Evolutionary conservation across 768 basidiomycete species (phyloP), one percentile per base, ranked within the genome.

Genomic region (Suillus hirtellus): DNA sequence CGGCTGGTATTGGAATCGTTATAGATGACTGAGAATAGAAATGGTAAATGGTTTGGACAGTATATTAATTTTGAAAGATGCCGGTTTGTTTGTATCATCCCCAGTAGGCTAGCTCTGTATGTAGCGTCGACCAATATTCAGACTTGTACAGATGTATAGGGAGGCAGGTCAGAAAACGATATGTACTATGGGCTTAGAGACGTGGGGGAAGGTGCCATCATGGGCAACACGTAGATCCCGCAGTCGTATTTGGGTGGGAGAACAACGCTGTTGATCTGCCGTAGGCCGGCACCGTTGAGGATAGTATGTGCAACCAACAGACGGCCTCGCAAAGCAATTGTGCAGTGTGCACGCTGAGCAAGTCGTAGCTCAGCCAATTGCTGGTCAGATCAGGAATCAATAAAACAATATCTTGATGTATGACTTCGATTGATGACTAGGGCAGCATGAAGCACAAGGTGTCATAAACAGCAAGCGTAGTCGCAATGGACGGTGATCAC

Each of bases 181-280:
- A 7, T 24, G 24, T 19, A 17, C 19, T 3, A n/a, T 53, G 27
- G 27, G 27, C 27, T 52, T 31, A 24, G 49, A 50, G 4, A 27
- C 24, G 7, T 50, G 15, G 3, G 89, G 88, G 75, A 89, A 31
- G 31, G 31, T 31, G 31, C 31, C 31, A 71, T 92, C 89, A 58
- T 77, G 76, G 40, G 88, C 84, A 0, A 88, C 85, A n/a, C 89
- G 86, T 60, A 5, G 50, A 52, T 19, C 24, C 49, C 15, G 27
- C 7, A 9, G 47, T 8, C 47, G 6, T 47, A n/a, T 21, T 21
- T 12, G 12, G 21, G 21, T 14, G 21, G 12, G 6, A 24, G 21
- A 27, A 8, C 47, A 15, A 24, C 17, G 61, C 80, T 72, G 64
- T 69, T 64, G 68, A 79, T 74, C 52, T 89, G 74, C 60, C 76